Evolutionary conservation across 2,329 filamentous ascomycete genomes (phyloP).

Genomic region (Graphilbum sp.): DNA sequence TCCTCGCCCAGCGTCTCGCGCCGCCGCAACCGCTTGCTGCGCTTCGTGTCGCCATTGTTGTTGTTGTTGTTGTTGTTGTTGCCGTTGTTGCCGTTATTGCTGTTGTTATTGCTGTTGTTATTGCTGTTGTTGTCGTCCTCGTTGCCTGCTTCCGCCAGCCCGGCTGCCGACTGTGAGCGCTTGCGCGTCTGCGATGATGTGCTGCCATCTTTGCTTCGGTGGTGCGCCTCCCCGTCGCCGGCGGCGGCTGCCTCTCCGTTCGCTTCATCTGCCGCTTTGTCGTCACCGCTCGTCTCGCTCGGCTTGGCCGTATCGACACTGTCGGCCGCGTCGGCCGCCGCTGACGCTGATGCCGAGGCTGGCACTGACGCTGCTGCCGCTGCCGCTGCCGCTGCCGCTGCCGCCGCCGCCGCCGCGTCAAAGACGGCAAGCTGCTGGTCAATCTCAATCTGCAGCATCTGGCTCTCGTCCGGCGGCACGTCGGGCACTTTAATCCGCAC

Average conservation of each 20-base stretch:
- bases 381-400: too few species aligned
- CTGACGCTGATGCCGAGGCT: too few species aligned
- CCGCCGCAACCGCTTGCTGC: slow-evolving; percentile 48
- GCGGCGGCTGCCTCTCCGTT: background rate
- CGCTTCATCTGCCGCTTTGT: background rate
- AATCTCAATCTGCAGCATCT: slow-evolving; percentile 22
- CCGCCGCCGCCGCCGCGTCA: background rate
- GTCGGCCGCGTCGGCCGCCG: too few species aligned
- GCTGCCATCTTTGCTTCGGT: slow-evolving; percentile 15
- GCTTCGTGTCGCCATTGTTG: slow-evolving; percentile 33
- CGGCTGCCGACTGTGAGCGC: slow-evolving; percentile 45
- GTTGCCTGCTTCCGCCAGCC: slow-evolving; percentile 30
- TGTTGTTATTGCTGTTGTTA: slow-evolving; percentile 7
- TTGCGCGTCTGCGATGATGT: slow-evolving; percentile 25
- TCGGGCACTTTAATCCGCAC: slow-evolving; percentile 21
- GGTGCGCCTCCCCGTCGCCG: background rate
- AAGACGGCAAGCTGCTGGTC: slow-evolving; percentile 16
- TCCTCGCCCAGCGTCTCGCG: slow-evolving; percentile 41
- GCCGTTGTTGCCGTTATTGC: background rate
- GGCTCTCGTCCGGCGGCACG: slow-evolving; percentile 18
- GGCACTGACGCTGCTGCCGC: too few species aligned
- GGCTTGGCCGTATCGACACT: slow-evolving; percentile 1
- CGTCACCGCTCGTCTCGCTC: background rate
- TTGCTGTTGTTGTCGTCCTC: background rate
- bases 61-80: too few species aligned